phyloP scores from a whole-genome alignment of 805 yeast genomes.

The Sugiyamaella chiloensis region DNA sequence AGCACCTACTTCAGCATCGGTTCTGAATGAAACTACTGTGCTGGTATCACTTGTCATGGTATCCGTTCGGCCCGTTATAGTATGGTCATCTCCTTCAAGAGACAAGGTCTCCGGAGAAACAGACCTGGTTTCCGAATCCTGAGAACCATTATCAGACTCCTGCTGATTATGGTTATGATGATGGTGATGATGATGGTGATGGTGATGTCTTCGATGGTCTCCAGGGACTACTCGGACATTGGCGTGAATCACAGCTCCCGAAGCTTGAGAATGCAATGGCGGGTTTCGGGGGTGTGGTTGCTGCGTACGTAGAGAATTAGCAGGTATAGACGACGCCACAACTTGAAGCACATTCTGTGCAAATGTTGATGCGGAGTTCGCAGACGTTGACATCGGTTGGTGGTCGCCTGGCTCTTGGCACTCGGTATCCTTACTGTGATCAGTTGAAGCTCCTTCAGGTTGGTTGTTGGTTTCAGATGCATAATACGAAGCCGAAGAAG shows the following conservation, averaged over 20 bases:
- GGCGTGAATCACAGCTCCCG: conserved; percentile 24
- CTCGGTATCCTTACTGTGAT: background rate
- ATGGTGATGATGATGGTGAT: conserved; percentile 9
- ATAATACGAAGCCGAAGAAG: conserved; percentile 10
- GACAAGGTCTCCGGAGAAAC: conserved; percentile 4
- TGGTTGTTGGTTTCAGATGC: background rate
- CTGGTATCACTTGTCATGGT: background rate
- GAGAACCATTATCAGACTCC: background rate
- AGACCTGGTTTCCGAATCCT: conserved; percentile 6
- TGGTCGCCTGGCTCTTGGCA: conserved; percentile 1
- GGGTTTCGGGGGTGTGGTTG: conserved; percentile 8
- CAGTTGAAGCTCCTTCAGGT: background rate
- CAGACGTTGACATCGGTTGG: conserved; percentile 17
- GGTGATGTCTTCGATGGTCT: conserved; percentile 8
- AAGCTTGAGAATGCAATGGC: conserved; percentile 26
- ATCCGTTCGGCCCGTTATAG: background rate
- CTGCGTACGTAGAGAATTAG: conserved; percentile 7
- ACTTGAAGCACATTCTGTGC: conserved; percentile 21
- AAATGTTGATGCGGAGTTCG: conserved; percentile 16
- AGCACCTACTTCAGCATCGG: background rate
- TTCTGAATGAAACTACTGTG: background rate
- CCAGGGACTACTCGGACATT: conserved; percentile 17
- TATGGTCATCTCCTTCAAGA: background rate
- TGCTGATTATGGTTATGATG: background rate
- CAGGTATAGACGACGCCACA: conserved; percentile 12